These are phyloP conservation scores for Talaromyces marneffei DNA, from an alignment of 2,329 filamentous ascomycete species.

Conservation along the genomic window DNA sequence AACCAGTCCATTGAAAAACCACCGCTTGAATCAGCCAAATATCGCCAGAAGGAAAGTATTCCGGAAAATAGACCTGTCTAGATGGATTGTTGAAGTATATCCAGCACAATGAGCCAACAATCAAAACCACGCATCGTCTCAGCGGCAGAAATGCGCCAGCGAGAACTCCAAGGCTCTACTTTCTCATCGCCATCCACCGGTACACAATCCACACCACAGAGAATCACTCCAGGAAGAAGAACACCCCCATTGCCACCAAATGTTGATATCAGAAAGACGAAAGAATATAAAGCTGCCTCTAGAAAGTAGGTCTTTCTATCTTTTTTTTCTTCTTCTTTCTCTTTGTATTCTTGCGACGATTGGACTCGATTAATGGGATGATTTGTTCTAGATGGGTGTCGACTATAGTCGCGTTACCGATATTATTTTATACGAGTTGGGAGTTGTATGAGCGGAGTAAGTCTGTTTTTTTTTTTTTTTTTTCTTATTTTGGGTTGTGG, in stretches of 20 bases:
- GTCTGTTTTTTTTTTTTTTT: background rate
- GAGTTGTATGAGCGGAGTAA: slow-evolving; percentile 24
- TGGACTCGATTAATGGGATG: too few relatives aligned
- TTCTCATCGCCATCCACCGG: background rate
- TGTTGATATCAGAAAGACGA: slow-evolving; percentile 36
- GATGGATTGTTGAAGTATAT: too few relatives aligned
- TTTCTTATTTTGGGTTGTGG: background rate
- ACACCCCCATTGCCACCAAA: background rate
- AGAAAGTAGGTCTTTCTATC: slow-evolving; percentile 30
- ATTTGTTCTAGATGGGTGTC: slow-evolving; percentile 23
- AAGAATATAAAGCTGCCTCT: slow-evolving; percentile 36
- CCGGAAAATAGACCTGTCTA: too few relatives aligned
- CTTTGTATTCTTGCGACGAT: too few relatives aligned
- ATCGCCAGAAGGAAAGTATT: background rate
- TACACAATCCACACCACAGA: background rate
- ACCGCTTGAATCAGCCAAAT: background rate
- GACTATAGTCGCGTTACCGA: slow-evolving; percentile 24
- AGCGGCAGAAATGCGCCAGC: background rate
- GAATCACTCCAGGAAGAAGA: background rate
- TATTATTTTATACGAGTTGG: slow-evolving; percentile 24
- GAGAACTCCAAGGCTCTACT: background rate
- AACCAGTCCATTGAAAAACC: background rate
- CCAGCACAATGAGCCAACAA: too few relatives aligned
- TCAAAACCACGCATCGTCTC: slow-evolving; percentile 1
- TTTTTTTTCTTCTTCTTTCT: background rate